Base-by-base conservation (phyloP, 148 eudicot genomes). In the Rhododendron molle region DNA sequence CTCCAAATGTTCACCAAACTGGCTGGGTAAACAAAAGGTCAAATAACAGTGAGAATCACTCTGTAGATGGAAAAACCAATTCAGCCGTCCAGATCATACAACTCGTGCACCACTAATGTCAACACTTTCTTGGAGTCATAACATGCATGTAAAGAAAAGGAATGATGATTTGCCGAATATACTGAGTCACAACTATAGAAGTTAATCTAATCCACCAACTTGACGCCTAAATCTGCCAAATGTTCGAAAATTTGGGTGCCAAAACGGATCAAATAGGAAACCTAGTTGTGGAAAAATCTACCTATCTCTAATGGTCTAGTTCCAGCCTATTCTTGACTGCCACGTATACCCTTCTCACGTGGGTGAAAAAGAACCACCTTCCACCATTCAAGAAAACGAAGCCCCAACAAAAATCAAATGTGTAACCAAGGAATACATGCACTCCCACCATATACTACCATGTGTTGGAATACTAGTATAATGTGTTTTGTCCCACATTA, bases 1-100 rank as follows among this genome's bases (percentile, higher is more conserved):
- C 85, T 50, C 83, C 46, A 52, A 47, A 85, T 58, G 60, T 85
- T 89, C 78, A 88, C 32, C 78, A 52, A 85, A 87, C 92, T 90
- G 87, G 30, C 58, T 60, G 40, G 28, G 76, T 28, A 78, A 87
- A 85, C 23, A 76, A 56, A 40, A 78, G 28, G 60, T 40, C 80
- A 76, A 46, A 4, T 43, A 73, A 32, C 36, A 28, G 54, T 65
- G 76, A 71, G 20, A 40, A 50, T 52, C 34, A 12, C 5, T 8
- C 23, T 79, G 40, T 23, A 26, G 65, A 38, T 38, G 54, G 81
- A 16, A 81, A 54, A 52, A 86, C 52, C 44, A 52, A 20, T 72
- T 72, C 47, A 80, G 79, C 23, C 36, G 58, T 38, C 54, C 34
- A 65, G 69, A 80, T 47, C 78, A 79, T 28, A 85, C 26, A 74